Base-by-base conservation (phyloP, 2,329 filamentous ascomycete species). In the Aspergillus sp. region DNA sequence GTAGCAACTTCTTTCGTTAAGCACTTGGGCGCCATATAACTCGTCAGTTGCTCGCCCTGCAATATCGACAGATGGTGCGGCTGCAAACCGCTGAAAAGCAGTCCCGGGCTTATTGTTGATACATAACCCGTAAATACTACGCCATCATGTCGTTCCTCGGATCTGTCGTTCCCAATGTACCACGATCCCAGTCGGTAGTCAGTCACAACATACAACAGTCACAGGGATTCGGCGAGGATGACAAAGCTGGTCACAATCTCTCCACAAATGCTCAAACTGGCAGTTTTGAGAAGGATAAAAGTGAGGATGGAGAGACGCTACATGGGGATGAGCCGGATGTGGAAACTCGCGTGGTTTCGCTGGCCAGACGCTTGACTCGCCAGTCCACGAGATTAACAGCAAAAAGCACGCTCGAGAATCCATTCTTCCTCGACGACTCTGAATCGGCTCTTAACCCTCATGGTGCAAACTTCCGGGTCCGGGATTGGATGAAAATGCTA, bases 401-500 rank as follows among this genome's bases (percentile, higher is more conserved):
- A 11, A 31, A 11, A 67, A 64, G 14, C 68, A 60, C 51, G 70
- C 69, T 63, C 14, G 70, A 69, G 53, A 76, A 76, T 56, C 67
- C 73, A 0, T 76, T 76, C 53, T 48, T 72, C n/a, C 71, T 71
- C 7, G 57, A 62, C 12, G 61, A 65, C 17, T 68, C 72, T 45
- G 70, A 73, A 11, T 72, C 71, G 2, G 67, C 67, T 2, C 65
- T 83, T 40, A 79, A 84, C 56, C 81, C 81, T 2, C 62, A 64
- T 37, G 75, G 72, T 40, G 65, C 72, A 11, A 72, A 77, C 19
- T 82, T 82, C 67, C 74, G 75, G 44, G 70, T 78, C 4, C 73
- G 73, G 57, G 72, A 73, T 47, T 82, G 80, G 79, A 74, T 77
- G 60, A 78, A 77, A 63, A 76, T 77, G 45, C 65, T 82, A 51